Conservation (phyloP, 2,329 filamentous ascomycete species). For the Coniochaeta hoffmannii region DNA sequence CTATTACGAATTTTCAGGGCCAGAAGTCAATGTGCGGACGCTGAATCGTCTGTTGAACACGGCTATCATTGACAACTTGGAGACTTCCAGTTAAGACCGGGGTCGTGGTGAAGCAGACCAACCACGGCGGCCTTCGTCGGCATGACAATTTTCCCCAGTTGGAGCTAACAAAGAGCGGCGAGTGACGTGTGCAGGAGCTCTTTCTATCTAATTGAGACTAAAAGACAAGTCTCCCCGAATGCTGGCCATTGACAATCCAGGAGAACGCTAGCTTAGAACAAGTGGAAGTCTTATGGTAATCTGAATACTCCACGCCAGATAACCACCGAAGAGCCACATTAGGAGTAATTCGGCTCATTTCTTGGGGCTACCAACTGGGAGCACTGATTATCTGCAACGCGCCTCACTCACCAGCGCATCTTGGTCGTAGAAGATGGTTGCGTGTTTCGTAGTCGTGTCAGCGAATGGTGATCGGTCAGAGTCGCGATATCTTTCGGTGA, state of each 20-base stretch:
- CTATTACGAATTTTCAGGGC: neutral
- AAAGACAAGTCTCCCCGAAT: neutral
- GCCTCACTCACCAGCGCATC: neutral
- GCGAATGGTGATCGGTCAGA: neutral
- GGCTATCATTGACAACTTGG: neutral
- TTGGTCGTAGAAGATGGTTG: neutral
- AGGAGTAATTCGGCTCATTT: neutral
- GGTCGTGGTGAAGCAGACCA: neutral
- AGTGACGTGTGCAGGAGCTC: constrained; percentile 1
- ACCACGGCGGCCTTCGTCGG: constrained; percentile 1
- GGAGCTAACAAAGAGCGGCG: neutral
- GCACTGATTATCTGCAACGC: neutral
- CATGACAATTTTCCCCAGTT: neutral
- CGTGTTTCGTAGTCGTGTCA: neutral
- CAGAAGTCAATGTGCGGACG: neutral
- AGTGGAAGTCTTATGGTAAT: neutral
- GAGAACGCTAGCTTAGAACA: neutral
- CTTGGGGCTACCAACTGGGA: neutral
- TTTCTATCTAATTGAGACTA: neutral
- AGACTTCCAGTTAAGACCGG: constrained; percentile 1
- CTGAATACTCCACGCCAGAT: neutral
- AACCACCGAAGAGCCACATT: neutral
- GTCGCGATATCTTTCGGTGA: constrained; percentile 2
- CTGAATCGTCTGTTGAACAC: neutral
- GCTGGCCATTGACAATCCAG: neutral